Base-by-base conservation (phyloP, 2,329 filamentous ascomycete species). In the Aureobasidium subglaciale region DNA sequence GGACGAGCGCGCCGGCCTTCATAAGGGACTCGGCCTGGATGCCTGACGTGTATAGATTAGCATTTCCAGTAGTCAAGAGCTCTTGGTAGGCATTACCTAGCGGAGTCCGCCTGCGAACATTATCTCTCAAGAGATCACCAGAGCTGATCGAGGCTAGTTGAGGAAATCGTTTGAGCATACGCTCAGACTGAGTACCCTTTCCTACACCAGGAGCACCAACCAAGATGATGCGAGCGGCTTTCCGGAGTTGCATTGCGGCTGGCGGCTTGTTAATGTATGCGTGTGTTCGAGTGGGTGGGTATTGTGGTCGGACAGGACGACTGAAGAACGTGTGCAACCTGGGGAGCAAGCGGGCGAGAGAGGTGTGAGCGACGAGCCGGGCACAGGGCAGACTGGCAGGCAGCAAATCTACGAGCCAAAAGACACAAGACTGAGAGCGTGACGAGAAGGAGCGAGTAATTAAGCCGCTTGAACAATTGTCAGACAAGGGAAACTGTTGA, bases 161-260 rank as follows among this genome's bases (percentile, higher is more conserved):
- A 3, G 91, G 89, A 68, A 93, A 99, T 62, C 88, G 84, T 63
- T 85, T 78, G 63, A 97, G 84, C 60, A 99, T 78, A 59, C 93
- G 84, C 71, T 95, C 88, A 50, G 89, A 90, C 75, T 99, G 93
- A 3, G 93, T 99, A 60, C 92, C 93, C 72, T 99, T 99, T 60
- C 93, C 93, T 56, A 96, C 93, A 57, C 91, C 91, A n/a, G 93
- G 93, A 52, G 92, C 91, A 64, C 93, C 93, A 64, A 99, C 83
- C 63, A 99, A 83, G 68, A 99, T 97, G 61, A 97, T 86, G 60
- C 93, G 87, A 55, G 93, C 93, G 57, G 93, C 92, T 73, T 62
- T 64, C 6, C 66, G 64, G 67, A 95, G 82, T 74, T 83, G 72
- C 63, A 70, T 74, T 25, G 57, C 62, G 16, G 59, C 6, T 43